Conservation (phyloP, 495 filamentous ascomycete genomes). For the Pyronema omphalodes region DNA sequence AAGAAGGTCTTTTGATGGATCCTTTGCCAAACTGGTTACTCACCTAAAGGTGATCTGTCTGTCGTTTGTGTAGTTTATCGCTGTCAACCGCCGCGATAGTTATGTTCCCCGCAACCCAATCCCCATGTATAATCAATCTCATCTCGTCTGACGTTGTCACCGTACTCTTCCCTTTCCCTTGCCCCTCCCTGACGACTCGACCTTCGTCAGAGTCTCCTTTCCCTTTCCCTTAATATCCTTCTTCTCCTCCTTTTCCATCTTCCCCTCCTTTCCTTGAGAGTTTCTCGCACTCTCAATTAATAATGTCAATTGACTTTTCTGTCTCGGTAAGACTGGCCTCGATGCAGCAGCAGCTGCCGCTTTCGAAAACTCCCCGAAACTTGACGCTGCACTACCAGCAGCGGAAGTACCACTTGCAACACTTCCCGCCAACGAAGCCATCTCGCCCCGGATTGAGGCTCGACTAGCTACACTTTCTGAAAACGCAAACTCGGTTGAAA, state of each 20-base stretch:
- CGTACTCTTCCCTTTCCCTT: background rate
- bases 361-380: conserved; percentile 13
- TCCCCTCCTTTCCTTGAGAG: background rate
- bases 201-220: background rate
- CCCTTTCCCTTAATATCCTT: background rate
- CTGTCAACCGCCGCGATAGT: no score
- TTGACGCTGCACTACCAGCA: conserved; percentile 13
- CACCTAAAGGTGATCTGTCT: no score
- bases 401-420: conserved; percentile 5
- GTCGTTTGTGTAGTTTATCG: no score
- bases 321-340: conserved; percentile 1
- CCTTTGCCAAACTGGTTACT: no score
- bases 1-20: no score
- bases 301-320: conserved; percentile 2
- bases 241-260: background rate
- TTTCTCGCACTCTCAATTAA: conserved; percentile 2
- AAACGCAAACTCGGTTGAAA: background rate
- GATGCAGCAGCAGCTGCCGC: background rate
- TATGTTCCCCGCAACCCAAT: no score
- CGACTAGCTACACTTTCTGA: background rate
- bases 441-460: background rate
- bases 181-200: background rate
- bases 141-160: background rate
- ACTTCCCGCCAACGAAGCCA: background rate
- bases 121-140: no score